These are phyloP conservation scores for Vitis hybrid DNA, from an alignment of 177 flowering plant genomes.

Conservation along the genomic window DNA sequence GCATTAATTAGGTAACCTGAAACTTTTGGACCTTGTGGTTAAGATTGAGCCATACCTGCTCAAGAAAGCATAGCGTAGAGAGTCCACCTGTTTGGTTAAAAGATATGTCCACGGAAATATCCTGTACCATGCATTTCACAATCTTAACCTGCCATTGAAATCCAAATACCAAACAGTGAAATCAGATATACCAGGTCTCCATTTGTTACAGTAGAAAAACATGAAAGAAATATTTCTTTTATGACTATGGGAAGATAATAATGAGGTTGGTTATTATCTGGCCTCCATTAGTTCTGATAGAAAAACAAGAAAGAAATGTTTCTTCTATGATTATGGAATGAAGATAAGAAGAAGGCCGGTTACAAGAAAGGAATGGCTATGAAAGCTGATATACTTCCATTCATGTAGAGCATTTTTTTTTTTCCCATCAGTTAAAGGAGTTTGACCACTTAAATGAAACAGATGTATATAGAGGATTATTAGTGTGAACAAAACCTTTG, in stretches of 20 bases:
- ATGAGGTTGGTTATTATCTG: not conserved
- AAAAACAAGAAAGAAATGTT: too few species aligned
- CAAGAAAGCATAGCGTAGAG: constrained; percentile 40
- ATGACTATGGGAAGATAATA: not conserved
- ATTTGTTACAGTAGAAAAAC: not conserved
- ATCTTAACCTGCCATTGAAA: constrained; percentile 39
- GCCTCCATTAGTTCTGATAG: too few species aligned
- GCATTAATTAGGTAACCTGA: not conserved
- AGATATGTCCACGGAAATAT: constrained; percentile 39
- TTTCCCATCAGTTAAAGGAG: too few species aligned
- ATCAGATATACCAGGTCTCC: not conserved
- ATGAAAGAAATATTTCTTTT: not conserved
- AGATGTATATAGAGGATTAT: too few species aligned
- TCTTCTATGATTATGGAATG: not conserved
- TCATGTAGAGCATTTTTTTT: too few species aligned
- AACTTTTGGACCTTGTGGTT: not conserved
- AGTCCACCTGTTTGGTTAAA: constrained; percentile 44
- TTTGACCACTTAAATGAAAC: too few species aligned
- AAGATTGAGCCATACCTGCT: constrained; percentile 28
- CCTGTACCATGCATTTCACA: constrained; percentile 34
- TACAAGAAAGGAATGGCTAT: not conserved
- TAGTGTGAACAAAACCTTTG: constrained; percentile 28
- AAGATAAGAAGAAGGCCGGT: not conserved
- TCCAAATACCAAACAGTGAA: constrained; percentile 9
- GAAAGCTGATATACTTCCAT: too few species aligned